Percentiles rank a stretch among this genome's conserved stretches.
phyloP scores from a whole-genome alignment of 495 filamentous ascomycete genomes.

The Penicillium verhagenii region DNA sequence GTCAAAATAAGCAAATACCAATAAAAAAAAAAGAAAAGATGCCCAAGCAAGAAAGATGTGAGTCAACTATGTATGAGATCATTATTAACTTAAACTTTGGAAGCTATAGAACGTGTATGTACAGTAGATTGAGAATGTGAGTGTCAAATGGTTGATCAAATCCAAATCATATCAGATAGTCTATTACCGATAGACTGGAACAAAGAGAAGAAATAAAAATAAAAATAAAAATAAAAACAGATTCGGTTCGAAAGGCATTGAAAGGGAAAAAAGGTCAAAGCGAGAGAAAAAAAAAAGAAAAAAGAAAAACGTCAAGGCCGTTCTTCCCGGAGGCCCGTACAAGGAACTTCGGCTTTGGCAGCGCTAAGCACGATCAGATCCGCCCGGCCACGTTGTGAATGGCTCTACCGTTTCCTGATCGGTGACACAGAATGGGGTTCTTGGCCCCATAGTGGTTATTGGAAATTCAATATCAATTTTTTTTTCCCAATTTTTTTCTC shows the following conservation, averaged over 20 bases:
- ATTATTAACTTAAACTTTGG: too few relatives aligned
- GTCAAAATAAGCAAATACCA: too few relatives aligned
- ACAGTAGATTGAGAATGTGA: too few relatives aligned
- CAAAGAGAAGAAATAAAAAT: not conserved
- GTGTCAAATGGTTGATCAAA: not conserved
- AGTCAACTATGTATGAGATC: too few relatives aligned
- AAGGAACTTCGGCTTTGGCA: constrained; percentile 18
- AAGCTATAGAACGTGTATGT: too few relatives aligned
- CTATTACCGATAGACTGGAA: constrained; percentile 1
- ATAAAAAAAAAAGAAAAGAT: not conserved
- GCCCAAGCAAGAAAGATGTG: too few relatives aligned
- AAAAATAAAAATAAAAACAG: constrained; percentile 3
- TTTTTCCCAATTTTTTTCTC: not conserved
- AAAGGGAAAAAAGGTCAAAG: too few relatives aligned
- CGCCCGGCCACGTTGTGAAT: constrained; percentile 35
- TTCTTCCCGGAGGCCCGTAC: constrained; percentile 17
- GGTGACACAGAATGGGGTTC: constrained; percentile 3
- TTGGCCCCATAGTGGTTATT: not conserved
- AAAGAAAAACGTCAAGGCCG: constrained; percentile 7
- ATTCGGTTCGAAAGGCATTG: not conserved
- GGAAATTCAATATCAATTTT: not conserved
- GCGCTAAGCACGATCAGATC: constrained; percentile 36
- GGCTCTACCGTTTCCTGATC: constrained; percentile 28
- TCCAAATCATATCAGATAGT: not conserved
- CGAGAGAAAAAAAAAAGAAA: not conserved